These are phyloP conservation scores for Helicocarpus griseus DNA, from an alignment of 2,329 filamentous ascomycete genomes.

Conservation along the genomic window DNA sequence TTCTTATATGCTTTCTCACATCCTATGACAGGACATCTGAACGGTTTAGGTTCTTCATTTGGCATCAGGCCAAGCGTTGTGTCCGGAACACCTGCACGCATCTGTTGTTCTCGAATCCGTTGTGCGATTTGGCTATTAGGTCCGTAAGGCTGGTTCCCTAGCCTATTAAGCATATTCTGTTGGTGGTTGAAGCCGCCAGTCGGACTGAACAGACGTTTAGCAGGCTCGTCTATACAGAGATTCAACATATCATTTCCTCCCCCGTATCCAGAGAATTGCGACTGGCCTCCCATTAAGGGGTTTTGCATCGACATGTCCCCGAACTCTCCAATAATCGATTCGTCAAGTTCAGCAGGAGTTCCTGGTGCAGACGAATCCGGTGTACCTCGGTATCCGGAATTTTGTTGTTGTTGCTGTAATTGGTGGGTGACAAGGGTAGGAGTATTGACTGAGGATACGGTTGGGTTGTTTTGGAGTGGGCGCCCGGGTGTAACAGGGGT, in stretches of 20 bases:
- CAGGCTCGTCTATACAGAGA: constrained; percentile 78
- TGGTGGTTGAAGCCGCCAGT: constrained; percentile 64
- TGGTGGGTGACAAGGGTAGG: constrained; percentile 78
- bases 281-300: constrained; percentile 30
- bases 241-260: constrained; percentile 46
- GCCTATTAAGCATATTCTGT: constrained; percentile 61
- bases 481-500: constrained; percentile 66
- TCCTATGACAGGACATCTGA: constrained; percentile 93
- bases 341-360: constrained; percentile 65
- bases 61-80: constrained; percentile 37
- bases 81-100: constrained; percentile 47
- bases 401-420: constrained; percentile 49
- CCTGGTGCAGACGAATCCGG: constrained; percentile 60
- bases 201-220: constrained; percentile 83
- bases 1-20: constrained; percentile 99
- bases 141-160: constrained; percentile 66
- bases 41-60: constrained; percentile 91
- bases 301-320: constrained; percentile 49
- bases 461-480: constrained; percentile 77
- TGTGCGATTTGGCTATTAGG: constrained; percentile 66
- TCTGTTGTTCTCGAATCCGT: constrained; percentile 54
- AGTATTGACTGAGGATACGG: constrained; percentile 93
- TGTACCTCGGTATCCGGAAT: constrained; percentile 44
- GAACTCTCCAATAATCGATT: constrained; percentile 57
- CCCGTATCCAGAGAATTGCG: constrained; percentile 32